A percentile compares a stretch with the other conserved stretches of the same genome.
phyloP scores from a whole-genome alignment of 2,329 filamentous ascomycete species.

The Pestalotiopsis sp. region DNA sequence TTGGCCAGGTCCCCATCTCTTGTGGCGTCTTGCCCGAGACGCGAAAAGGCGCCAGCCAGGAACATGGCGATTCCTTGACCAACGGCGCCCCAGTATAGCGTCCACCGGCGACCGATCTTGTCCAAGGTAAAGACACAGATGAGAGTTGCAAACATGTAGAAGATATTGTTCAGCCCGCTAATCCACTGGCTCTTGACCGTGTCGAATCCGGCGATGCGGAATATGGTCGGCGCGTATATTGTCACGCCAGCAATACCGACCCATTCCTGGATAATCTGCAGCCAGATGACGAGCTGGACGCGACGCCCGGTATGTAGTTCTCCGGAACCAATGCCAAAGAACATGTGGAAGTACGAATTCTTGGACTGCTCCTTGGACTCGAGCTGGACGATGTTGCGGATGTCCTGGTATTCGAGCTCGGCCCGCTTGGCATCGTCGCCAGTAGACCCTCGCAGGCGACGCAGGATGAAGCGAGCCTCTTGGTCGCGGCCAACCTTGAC shows the following conservation, averaged over 20 bases:
- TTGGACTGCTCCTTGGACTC: conserved; percentile 60
- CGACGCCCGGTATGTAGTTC: conserved; percentile 67
- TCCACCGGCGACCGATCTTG: conserved; percentile 67
- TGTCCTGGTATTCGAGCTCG: conserved; percentile 67
- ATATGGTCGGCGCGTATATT: conserved; percentile 55
- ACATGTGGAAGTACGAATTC: conserved; percentile 64
- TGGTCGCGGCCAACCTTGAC: conserved; percentile 65
- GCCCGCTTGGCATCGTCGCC: conserved; percentile 53
- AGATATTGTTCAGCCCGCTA: conserved; percentile 52
- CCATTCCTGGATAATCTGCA: conserved; percentile 72
- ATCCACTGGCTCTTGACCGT: conserved; percentile 64
- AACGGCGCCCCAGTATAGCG: conserved; percentile 66
- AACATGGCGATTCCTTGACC: conserved; percentile 69
- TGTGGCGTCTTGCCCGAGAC: conserved; percentile 49
- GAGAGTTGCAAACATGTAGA: conserved; percentile 62
- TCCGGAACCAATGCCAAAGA: conserved; percentile 65
- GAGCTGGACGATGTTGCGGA: conserved; percentile 60
- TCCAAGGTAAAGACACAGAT: conserved; percentile 72
- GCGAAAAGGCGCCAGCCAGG: conserved; percentile 62
- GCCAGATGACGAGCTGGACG: conserved; percentile 69
- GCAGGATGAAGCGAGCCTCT: conserved; percentile 66
- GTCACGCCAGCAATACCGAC: conserved; percentile 70
- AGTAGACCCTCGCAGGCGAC: conserved; percentile 60
- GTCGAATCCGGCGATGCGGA: conserved; percentile 66
- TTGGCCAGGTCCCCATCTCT: conserved; percentile 43